Conservation (phyloP, 305 asterid genomes). For the Fraxinus angustifolia region DNA sequence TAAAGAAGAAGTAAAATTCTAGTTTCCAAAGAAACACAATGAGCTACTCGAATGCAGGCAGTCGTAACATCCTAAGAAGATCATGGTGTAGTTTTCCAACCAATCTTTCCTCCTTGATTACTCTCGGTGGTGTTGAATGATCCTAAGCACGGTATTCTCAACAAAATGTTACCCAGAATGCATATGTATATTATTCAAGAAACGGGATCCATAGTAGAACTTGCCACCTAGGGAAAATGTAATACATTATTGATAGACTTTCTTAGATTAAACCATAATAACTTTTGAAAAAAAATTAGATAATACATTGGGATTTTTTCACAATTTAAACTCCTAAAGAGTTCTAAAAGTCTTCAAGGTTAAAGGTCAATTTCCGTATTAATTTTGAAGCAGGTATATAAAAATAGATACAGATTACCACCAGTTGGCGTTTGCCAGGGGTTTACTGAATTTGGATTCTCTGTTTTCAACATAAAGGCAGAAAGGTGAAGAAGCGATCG, state of each 20-base stretch:
- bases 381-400: not conserved
- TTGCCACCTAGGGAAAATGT: not conserved
- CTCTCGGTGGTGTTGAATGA: conserved; percentile 4
- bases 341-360: not conserved
- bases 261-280: not conserved
- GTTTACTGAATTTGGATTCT: not conserved
- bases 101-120: conserved; percentile 1
- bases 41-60: not conserved
- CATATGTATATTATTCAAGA: not conserved
- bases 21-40: not conserved
- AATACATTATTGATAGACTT: not conserved
- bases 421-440: not conserved
- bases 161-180: not conserved
- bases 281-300: not conserved
- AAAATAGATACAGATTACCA: not conserved
- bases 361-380: not conserved
- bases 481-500: not conserved
- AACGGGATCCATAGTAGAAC: not conserved
- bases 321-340: not conserved
- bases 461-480: not conserved
- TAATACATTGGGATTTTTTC: not conserved
- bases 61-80: not conserved
- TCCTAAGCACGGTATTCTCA: not conserved
- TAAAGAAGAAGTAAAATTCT: conserved; percentile 1
- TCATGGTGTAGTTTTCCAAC: not conserved